Evolutionary conservation across 2,329 filamentous ascomycete species (phyloP).

Genomic region (Penicillium sp.): DNA sequence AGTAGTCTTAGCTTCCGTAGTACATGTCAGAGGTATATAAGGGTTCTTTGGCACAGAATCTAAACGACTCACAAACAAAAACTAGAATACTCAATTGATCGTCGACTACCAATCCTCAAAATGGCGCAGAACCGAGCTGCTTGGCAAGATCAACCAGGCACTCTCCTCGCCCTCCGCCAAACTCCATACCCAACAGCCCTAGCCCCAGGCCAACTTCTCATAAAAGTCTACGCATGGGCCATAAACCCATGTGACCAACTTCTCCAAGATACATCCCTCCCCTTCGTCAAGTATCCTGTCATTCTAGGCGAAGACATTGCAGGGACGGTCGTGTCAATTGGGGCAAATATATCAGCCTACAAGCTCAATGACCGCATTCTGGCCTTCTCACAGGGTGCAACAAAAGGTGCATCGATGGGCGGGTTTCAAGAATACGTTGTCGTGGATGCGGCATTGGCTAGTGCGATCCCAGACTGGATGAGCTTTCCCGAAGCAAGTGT

Average conservation of each 20-base stretch:
- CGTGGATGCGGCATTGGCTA: constrained; percentile 14
- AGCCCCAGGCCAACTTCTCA: constrained; percentile 3
- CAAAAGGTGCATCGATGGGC: constrained; percentile 10
- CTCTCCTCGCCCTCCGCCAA: neutral
- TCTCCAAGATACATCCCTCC: constrained; percentile 1
- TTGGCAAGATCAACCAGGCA: neutral
- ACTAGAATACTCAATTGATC: no score
- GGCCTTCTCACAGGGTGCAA: constrained; percentile 11
- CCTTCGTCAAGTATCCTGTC: constrained; percentile 34
- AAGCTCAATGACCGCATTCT: constrained; percentile 17
- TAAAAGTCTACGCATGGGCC: constrained; percentile 10
- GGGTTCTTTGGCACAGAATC: no score
- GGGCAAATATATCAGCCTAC: constrained; percentile 15
- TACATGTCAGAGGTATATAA: no score
- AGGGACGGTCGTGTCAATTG: constrained; percentile 36
- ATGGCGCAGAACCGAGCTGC: no score
- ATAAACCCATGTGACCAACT: constrained; percentile 12
- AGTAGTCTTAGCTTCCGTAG: no score
- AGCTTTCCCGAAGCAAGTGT: constrained; percentile 36
- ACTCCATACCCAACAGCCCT: constrained; percentile 6
- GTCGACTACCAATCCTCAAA: no score
- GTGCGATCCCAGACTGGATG: neutral
- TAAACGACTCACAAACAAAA: no score
- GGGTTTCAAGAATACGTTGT: constrained; percentile 35
- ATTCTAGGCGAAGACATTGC: constrained; percentile 51